phyloP scores from a whole-genome alignment of 805 yeast species.

The Spathaspora boniae region DNA sequence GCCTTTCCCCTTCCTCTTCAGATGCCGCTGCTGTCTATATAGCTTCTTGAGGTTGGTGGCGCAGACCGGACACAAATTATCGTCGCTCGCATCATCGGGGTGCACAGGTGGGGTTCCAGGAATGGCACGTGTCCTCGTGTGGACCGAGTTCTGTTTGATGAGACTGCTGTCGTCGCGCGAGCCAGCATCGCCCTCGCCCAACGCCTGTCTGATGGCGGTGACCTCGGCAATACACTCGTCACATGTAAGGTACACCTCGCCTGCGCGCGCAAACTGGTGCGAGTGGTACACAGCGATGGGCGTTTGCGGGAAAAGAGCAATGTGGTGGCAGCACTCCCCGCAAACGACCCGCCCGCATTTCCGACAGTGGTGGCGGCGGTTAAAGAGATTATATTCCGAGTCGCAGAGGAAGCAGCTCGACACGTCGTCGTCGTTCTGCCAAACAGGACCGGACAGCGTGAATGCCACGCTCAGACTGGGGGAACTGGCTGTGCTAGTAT shows the following conservation, averaged over 20 bases:
- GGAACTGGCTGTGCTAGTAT: too few relatives aligned
- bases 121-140: not conserved
- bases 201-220: conserved; percentile 43
- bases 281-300: conserved; percentile 47
- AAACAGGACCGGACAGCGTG: conserved; percentile 30
- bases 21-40: conserved; percentile 17
- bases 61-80: conserved; percentile 40
- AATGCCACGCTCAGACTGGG: too few relatives aligned
- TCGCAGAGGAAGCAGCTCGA: conserved; percentile 54
- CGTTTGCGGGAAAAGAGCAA: conserved; percentile 57
- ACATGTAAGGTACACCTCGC: conserved; percentile 69
- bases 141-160: conserved; percentile 15
- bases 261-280: conserved; percentile 36
- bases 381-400: conserved; percentile 51
- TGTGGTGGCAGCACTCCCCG: conserved; percentile 55
- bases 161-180: conserved; percentile 9
- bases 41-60: conserved; percentile 26
- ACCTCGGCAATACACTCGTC: conserved; percentile 67
- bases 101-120: conserved; percentile 7
- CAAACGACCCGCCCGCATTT: conserved; percentile 80
- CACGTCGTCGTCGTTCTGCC: conserved; percentile 71
- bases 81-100: conserved; percentile 26
- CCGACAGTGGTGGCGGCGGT: conserved; percentile 80
- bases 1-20: conserved; percentile 11
- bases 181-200: conserved; percentile 10